Evolutionary conservation across 495 filamentous ascomycete species (phyloP), one percentile per base, ranked within the genome.

Genomic region (Aspergillus nidulans): DNA sequence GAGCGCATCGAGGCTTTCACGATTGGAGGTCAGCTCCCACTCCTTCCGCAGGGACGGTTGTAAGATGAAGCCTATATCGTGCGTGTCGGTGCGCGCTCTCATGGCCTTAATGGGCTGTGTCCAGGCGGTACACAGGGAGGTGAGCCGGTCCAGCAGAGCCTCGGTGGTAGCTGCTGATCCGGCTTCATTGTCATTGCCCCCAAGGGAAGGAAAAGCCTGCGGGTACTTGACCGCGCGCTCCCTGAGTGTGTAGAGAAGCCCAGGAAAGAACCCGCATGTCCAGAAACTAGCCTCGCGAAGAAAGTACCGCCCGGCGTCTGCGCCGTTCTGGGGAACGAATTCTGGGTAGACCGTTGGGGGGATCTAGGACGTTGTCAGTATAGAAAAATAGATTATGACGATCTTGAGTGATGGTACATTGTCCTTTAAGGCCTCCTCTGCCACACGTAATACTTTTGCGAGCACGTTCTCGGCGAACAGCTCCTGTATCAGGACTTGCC

Each of bases 1-100:
- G 6, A 74, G 52, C 0, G 59, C 55, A 10, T 68, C 28, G 4
- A 69, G 53, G 32, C 63, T 69, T 1, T 60, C 38, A 3, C 24
- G 9, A 39, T 71, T 67, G 16, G 60, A 58, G 0, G 66, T 71
- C 8, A 77, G 53, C 39, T 72, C 68, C 64, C 64, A 67, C 30
- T 60, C 54, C 13, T 16, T 20, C 16, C 49, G 42, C 24, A 63
- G 19, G 2, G 60, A 58, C 1, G 60, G 60, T 19, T 63, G 52
- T 21, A 76, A 68, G 44, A 77, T 70, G 54, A 77, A 75, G 1
- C 69, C 67, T 40, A 77, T 46, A 49, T 76, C 74, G 52, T 77
- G 73, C 0, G 70, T 76, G 25, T 72, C 63, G 3, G 64, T 71
- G 12, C 65, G 60, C 7, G 43, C n/a, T 18, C 13, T 42, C 51